These are phyloP conservation scores for Ilex aquifolium DNA, from an alignment of 257 asterid species.

Conservation along the genomic window DNA sequence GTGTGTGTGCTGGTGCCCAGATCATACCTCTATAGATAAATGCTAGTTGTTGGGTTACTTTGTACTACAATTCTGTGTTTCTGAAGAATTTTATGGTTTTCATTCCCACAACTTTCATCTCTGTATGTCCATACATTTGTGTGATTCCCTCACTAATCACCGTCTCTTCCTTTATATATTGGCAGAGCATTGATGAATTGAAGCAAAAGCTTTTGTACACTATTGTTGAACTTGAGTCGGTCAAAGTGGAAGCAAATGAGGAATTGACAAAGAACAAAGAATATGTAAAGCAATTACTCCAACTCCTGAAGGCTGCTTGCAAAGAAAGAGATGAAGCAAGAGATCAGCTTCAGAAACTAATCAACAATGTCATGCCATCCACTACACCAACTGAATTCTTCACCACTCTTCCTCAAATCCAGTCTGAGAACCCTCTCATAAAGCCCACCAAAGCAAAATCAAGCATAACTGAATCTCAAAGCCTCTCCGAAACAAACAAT, in stretches of 20 bases:
- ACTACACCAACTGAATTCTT: not conserved
- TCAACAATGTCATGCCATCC: slow-evolving; percentile 20
- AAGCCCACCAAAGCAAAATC: slow-evolving; percentile 45
- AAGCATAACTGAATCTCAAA: slow-evolving; percentile 54
- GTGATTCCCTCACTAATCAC: no score
- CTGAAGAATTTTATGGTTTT: no score
- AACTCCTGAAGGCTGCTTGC: slow-evolving; percentile 30
- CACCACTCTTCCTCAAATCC: slow-evolving; percentile 11
- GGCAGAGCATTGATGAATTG: slow-evolving; percentile 35
- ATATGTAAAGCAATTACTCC: slow-evolving; percentile 26
- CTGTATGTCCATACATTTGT: no score
- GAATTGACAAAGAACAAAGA: slow-evolving; percentile 41
- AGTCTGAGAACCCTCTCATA: slow-evolving; percentile 16
- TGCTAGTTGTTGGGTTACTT: no score
- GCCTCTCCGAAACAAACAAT: slow-evolving; percentile 49
- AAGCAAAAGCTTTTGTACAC: slow-evolving; percentile 41
- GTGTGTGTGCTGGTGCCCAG: no score
- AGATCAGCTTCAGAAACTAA: slow-evolving; percentile 35
- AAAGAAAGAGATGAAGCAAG: slow-evolving; percentile 59
- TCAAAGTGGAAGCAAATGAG: slow-evolving; percentile 32
- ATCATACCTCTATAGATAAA: no score
- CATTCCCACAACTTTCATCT: no score
- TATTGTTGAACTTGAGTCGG: slow-evolving; percentile 42
- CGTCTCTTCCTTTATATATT: not conserved
- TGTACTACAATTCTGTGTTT: no score